Conservation (phyloP, 306 rosid genomes). For the Lathyrus aphaca region DNA sequence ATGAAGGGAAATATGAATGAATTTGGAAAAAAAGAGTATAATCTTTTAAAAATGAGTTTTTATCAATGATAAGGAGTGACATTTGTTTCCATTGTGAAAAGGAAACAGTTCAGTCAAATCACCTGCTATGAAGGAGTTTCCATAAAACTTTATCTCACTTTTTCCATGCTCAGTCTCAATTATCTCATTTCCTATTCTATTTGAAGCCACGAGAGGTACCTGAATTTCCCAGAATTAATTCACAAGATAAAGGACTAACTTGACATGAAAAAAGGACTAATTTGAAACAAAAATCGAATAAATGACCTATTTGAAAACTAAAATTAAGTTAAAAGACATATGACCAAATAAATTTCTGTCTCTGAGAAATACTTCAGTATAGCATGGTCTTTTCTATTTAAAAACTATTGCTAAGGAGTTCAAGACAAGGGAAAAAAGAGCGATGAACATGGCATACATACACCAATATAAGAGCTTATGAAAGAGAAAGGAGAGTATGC, state of each 20-base stretch:
- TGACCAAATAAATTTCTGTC: constrained; percentile 5
- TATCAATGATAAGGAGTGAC: neutral
- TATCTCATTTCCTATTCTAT: constrained; percentile 85
- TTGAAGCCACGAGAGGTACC: constrained; percentile 95
- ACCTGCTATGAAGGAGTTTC: constrained; percentile 97
- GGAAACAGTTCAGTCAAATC: constrained; percentile 34
- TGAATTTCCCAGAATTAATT: constrained; percentile 48
- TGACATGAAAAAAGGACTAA: neutral
- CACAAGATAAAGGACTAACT: neutral
- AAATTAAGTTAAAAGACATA: neutral
- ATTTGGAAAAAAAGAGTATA: constrained; percentile 8
- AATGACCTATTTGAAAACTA: neutral
- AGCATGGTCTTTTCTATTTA: neutral
- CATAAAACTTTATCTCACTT: constrained; percentile 79
- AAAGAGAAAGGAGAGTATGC: constrained; percentile 4
- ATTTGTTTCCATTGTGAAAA: neutral
- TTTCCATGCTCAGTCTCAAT: constrained; percentile 88
- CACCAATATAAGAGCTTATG: neutral
- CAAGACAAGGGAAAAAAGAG: constrained; percentile 19
- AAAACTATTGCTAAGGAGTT: constrained; percentile 22
- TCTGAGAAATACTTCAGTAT: neutral
- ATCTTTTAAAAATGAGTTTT: constrained; percentile 26
- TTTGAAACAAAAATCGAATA: too few species aligned
- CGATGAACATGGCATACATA: neutral
- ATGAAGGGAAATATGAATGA: constrained; percentile 1